phyloP scores from a whole-genome alignment of 352 stramenopile genomes.

The Phytophthora ohioensis region DNA sequence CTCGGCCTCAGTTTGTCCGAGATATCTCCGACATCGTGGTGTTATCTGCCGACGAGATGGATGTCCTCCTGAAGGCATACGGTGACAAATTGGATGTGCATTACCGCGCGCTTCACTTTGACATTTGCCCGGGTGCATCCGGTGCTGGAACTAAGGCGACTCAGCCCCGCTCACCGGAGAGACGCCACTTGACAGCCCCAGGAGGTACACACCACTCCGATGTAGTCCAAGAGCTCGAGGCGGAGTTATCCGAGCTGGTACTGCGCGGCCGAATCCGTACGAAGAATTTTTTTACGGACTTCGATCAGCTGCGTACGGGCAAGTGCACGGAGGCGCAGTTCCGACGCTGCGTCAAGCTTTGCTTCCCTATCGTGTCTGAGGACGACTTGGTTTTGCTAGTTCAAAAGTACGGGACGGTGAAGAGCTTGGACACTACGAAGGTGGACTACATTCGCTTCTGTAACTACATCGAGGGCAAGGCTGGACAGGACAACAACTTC shows the following conservation, averaged over 20 bases:
- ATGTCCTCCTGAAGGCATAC: slow-evolving; percentile 75
- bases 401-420: slow-evolving; percentile 59
- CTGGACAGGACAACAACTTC: slow-evolving; percentile 53
- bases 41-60: slow-evolving; percentile 59
- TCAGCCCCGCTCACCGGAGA: slow-evolving; percentile 58
- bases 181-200: slow-evolving; percentile 57
- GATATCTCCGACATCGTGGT: slow-evolving; percentile 75
- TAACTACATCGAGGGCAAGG: slow-evolving; percentile 65
- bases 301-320: slow-evolving; percentile 75
- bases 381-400: slow-evolving; percentile 65
- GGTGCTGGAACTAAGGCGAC: slow-evolving; percentile 37
- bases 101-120: slow-evolving; percentile 77
- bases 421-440: slow-evolving; percentile 57
- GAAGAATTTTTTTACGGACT: slow-evolving; percentile 89
- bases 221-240: slow-evolving; percentile 62
- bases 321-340: slow-evolving; percentile 86
- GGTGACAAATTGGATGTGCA: slow-evolving; percentile 80
- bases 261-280: slow-evolving; percentile 80
- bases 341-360: slow-evolving; percentile 81
- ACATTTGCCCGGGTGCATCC: slow-evolving; percentile 62
- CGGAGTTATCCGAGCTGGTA: slow-evolving; percentile 62
- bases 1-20: slow-evolving; percentile 78
- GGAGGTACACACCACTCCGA: slow-evolving; percentile 27
- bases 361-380: slow-evolving; percentile 72
- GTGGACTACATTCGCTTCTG: slow-evolving; percentile 86